A percentile compares a stretch with the other conserved stretches of the same genome.
Conservation (phyloP, 208 protist species). For the Leishmania braziliensis region DNA sequence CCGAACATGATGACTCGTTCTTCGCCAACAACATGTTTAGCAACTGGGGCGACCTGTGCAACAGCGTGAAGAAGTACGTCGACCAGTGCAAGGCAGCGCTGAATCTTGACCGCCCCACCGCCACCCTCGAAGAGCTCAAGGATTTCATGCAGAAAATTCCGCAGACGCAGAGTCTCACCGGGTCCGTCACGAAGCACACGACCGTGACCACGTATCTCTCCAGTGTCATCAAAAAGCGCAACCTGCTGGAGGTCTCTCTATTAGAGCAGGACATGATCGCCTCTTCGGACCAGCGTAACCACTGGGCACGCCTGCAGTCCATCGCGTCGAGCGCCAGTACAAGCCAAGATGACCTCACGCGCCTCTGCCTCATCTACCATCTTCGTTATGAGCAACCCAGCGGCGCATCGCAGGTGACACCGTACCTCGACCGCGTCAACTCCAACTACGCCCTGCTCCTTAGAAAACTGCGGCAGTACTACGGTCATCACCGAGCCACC, state of each 20-base stretch:
- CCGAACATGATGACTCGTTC: conserved; percentile 94
- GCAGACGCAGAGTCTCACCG: conserved; percentile 78
- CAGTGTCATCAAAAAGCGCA: conserved; percentile 71
- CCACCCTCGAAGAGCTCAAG: conserved; percentile 89
- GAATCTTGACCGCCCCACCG: conserved; percentile 78
- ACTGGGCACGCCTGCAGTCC: conserved; percentile 69
- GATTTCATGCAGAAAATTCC: conserved; percentile 86
- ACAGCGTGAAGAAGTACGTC: conserved; percentile 93
- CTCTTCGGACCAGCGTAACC: conserved; percentile 54
- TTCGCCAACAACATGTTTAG: conserved; percentile 95
- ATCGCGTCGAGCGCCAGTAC: conserved; percentile 47
- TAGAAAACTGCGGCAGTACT: conserved; percentile 70
- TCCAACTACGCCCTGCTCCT: conserved; percentile 45
- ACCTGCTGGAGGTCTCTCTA: conserved; percentile 93
- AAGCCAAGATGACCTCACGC: conserved; percentile 48
- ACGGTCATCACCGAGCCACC: conserved; percentile 44
- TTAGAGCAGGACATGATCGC: conserved; percentile 96
- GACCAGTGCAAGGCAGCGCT: conserved; percentile 92
- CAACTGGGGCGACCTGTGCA: conserved; percentile 98
- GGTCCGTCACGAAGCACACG: conserved; percentile 87
- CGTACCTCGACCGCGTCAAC: conserved; percentile 48
- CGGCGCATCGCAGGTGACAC: conserved; percentile 31
- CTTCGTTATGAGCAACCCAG: conserved; percentile 72
- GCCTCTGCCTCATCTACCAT: conserved; percentile 85
- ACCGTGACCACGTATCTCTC: conserved; percentile 80